A percentile compares a stretch with the other conserved stretches of the same genome.
Evolutionary conservation across 83 land plant genomes (phyloP).

Genomic region (Thuja plicata): DNA sequence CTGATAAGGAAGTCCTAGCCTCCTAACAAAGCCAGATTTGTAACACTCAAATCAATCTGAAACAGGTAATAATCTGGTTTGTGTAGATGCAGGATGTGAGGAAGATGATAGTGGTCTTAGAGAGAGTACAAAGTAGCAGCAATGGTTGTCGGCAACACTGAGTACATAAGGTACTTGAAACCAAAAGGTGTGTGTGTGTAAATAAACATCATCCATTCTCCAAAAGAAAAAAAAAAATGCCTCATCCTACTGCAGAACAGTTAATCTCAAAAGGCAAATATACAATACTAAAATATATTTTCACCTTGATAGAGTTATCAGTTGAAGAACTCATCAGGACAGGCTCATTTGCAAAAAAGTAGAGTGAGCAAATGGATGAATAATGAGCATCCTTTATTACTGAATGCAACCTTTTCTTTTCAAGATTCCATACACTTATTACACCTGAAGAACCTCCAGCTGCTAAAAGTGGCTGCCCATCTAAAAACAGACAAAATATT

Average conservation of each 20-base stretch:
- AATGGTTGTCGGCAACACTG: no score
- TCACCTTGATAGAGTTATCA: conserved; percentile 92
- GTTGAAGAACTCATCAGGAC: conserved; percentile 87
- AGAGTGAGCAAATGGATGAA: conserved; percentile 67
- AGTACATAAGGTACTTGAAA: not conserved
- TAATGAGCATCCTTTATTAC: conserved; percentile 95
- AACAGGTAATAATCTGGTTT: no score
- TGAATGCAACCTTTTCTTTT: conserved; percentile 85
- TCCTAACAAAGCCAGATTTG: no score
- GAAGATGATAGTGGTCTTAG: no score
- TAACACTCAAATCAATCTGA: no score
- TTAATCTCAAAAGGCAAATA: not conserved
- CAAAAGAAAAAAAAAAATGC: not conserved
- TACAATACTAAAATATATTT: not conserved
- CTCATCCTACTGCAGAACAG: not conserved
- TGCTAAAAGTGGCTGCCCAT: conserved; percentile 95
- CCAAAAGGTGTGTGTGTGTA: not conserved
- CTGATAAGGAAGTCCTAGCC: no score
- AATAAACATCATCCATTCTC: not conserved
- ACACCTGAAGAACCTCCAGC: conserved; percentile 97
- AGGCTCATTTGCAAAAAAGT: conserved; percentile 96
- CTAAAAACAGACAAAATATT: conserved; percentile 27
- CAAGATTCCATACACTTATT: conserved; percentile 97
- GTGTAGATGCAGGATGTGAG: no score
- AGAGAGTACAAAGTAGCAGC: no score